phyloP scores from a whole-genome alignment of 805 yeast genomes.

The Kluyveromyces starmeri region DNA sequence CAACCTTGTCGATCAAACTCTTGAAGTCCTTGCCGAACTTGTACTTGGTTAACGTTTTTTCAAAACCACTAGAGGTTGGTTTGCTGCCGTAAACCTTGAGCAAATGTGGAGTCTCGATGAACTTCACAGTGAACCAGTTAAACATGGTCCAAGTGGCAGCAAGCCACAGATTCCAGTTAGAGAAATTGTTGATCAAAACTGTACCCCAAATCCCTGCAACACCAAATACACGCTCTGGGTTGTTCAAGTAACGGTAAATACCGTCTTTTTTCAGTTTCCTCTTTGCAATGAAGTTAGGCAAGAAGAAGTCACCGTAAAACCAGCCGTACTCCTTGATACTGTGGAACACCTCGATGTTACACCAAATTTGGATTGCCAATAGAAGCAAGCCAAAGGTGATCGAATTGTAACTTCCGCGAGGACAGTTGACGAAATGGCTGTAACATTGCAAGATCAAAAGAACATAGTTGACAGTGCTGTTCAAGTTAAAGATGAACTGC shows the following conservation, averaged over 20 bases:
- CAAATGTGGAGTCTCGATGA: conserved; percentile 74
- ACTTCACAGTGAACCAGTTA: conserved; percentile 57
- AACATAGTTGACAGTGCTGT: conserved; percentile 48
- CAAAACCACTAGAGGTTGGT: conserved; percentile 46
- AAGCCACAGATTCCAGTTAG: conserved; percentile 39
- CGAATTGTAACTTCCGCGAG: conserved; percentile 25
- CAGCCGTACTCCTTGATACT: conserved; percentile 81
- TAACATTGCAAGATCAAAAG: conserved; percentile 36
- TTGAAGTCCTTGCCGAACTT: conserved; percentile 30
- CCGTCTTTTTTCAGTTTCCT: conserved; percentile 63
- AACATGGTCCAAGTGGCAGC: conserved; percentile 59
- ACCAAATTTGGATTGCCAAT: conserved; percentile 55
- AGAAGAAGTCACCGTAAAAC: conserved; percentile 81
- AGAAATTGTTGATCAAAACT: conserved; percentile 48
- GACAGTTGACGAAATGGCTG: conserved; percentile 21
- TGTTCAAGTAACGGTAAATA: conserved; percentile 70
- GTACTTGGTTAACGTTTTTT: conserved; percentile 32
- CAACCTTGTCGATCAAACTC: conserved; percentile 34
- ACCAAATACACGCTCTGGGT: conserved; percentile 74
- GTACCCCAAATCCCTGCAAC: conserved; percentile 73
- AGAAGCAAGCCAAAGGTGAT: conserved; percentile 51
- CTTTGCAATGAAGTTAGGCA: conserved; percentile 42
- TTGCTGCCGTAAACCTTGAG: conserved; percentile 62
- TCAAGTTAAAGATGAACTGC: conserved; percentile 53
- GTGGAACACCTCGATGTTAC: conserved; percentile 55